phyloP scores from a whole-genome alignment of 2,329 filamentous ascomycete genomes.

The Harringtonia aguacate region DNA sequence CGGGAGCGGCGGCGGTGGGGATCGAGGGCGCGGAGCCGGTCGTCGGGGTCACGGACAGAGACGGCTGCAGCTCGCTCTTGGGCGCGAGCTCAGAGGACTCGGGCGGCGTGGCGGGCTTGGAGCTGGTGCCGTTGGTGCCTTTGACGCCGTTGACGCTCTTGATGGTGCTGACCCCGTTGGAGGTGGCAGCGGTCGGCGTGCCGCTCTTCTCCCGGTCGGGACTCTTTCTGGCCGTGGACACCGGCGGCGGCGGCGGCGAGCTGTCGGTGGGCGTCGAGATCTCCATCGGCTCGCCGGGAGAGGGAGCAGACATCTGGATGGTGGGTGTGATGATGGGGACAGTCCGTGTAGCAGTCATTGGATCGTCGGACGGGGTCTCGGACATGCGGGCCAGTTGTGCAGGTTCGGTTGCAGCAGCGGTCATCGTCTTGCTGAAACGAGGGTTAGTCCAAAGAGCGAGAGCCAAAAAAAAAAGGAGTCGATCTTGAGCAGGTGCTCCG shows the following conservation, averaged over 20 bases:
- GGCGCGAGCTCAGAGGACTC: slow-evolving; percentile 6
- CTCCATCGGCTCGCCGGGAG: slow-evolving; percentile 51
- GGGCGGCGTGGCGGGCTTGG: slow-evolving; percentile 1
- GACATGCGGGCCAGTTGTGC: slow-evolving; percentile 30
- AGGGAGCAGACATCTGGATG: slow-evolving; percentile 48
- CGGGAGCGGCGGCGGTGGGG: slow-evolving; percentile 49
- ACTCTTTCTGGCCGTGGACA: slow-evolving; percentile 26
- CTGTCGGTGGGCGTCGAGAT: slow-evolving; percentile 42
- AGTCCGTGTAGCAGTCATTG: slow-evolving; percentile 41
- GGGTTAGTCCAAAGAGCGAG: neutral
- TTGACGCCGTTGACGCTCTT: slow-evolving; percentile 24
- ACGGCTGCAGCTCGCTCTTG: slow-evolving; percentile 24
- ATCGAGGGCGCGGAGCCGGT: slow-evolving; percentile 29
- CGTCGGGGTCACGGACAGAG: slow-evolving; percentile 23
- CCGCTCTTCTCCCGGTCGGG: slow-evolving; percentile 22
- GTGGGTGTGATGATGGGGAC: slow-evolving; percentile 46
- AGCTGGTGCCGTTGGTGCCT: slow-evolving; percentile 19
- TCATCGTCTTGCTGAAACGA: slow-evolving; percentile 18
- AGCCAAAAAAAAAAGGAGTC: no score
- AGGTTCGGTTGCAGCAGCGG: slow-evolving; percentile 43
- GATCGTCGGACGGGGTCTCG: slow-evolving; percentile 28
- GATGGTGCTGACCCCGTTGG: neutral
- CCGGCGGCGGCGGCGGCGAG: slow-evolving; percentile 29
- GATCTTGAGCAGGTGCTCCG: no score
- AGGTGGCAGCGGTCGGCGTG: slow-evolving; percentile 13